These are phyloP conservation scores for Bullera alba DNA, from an alignment of 768 basidiomycete genomes.

Conservation along the genomic window DNA sequence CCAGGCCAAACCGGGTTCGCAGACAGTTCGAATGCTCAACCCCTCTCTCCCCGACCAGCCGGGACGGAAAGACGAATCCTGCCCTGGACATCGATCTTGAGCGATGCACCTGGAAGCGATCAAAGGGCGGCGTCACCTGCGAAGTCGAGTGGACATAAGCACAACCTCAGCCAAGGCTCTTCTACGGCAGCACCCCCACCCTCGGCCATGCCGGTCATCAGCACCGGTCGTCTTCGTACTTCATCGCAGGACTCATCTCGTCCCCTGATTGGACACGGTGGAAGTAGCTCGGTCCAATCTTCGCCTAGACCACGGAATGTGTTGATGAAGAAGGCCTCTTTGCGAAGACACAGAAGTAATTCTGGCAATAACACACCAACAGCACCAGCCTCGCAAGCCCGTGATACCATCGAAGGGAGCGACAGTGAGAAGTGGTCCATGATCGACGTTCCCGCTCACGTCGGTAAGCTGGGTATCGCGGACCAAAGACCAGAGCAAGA, in stretches of 20 bases:
- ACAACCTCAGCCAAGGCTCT: not conserved
- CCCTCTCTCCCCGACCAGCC: too few species aligned
- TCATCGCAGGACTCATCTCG: constrained; percentile 1
- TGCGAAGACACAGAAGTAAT: not conserved
- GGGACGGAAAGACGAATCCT: not conserved
- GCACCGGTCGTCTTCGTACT: not conserved
- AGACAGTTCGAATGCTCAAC: not conserved
- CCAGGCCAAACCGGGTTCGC: not conserved
- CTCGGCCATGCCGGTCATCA: not conserved
- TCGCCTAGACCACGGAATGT: constrained; percentile 11
- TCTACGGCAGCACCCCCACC: not conserved
- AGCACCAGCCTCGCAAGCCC: not conserved
- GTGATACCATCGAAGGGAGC: not conserved
- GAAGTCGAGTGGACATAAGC: not conserved
- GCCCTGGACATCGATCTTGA: not conserved
- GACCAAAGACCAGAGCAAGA: not conserved
- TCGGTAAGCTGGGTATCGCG: not conserved
- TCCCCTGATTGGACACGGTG: not conserved
- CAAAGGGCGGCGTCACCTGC: not conserved
- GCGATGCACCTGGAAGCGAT: not conserved
- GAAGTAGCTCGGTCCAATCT: constrained; percentile 7
- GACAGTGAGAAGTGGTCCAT: not conserved
- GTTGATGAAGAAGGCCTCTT: constrained; percentile 14
- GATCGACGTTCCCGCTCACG: not conserved
- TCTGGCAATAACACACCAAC: not conserved